Conservation (phyloP, 768 basidiomycete species). For the Termitomyces heimii region DNA sequence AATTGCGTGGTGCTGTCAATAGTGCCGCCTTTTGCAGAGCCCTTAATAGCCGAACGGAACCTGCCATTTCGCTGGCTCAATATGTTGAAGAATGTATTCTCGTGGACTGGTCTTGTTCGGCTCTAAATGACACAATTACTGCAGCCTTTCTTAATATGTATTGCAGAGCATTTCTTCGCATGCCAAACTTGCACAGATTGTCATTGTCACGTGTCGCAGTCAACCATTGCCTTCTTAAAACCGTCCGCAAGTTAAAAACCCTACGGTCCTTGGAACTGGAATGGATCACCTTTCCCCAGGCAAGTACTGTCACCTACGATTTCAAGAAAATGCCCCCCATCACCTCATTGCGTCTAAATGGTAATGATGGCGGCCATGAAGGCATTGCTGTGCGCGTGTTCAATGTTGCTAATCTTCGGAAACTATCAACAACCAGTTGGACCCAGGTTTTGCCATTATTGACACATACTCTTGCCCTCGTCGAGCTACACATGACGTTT, state of each 20-base stretch:
- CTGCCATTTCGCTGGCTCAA: conserved; percentile 22
- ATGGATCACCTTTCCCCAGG: neutral
- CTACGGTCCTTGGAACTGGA: conserved; percentile 1
- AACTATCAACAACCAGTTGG: neutral
- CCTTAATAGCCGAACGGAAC: conserved; percentile 18
- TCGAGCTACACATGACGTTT: neutral
- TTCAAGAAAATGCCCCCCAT: neutral
- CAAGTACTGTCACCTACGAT: neutral
- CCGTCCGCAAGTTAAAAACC: conserved; percentile 5
- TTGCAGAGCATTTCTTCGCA: conserved; percentile 7
- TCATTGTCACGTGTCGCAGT: neutral
- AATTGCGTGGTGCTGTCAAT: neutral
- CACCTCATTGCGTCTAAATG: conserved; percentile 3
- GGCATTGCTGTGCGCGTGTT: neutral
- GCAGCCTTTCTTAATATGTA: conserved; percentile 12
- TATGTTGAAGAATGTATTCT: conserved; percentile 22
- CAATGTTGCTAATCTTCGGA: neutral
- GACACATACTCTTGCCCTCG: neutral
- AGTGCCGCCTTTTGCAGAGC: conserved; percentile 20
- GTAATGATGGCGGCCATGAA: neutral
- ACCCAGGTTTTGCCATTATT: neutral
- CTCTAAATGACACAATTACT: neutral
- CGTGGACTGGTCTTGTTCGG: conserved; percentile 1
- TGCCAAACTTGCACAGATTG: conserved; percentile 12
- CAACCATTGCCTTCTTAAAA: conserved; percentile 6